These are phyloP conservation scores for Saccharomycopsis hybrid DNA, from an alignment of 1,139 yeast species.

Conservation along the genomic window DNA sequence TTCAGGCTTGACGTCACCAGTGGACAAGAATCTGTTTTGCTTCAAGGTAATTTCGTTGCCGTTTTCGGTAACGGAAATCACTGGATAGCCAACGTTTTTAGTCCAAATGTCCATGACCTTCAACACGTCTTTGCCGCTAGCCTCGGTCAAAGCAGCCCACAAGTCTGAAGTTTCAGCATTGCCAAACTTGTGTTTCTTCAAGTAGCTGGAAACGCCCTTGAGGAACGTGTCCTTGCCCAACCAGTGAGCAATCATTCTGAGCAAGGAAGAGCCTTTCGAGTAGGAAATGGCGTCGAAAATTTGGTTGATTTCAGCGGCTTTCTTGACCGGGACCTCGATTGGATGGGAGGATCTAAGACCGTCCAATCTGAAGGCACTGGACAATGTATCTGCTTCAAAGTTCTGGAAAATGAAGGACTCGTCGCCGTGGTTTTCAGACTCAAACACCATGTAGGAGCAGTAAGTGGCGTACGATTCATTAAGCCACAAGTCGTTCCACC, in stretches of 20 bases:
- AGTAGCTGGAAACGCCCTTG: constrained; percentile 62
- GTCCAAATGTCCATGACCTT: constrained; percentile 79
- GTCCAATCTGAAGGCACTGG: constrained; percentile 57
- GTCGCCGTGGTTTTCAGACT: constrained; percentile 36
- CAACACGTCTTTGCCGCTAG: constrained; percentile 66
- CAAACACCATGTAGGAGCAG: constrained; percentile 55
- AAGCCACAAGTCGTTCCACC: constrained; percentile 83
- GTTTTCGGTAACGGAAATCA: constrained; percentile 47
- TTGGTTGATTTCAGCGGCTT: constrained; percentile 71
- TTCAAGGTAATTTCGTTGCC: constrained; percentile 43
- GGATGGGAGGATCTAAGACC: constrained; percentile 72
- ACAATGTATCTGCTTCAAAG: constrained; percentile 57
- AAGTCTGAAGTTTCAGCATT: constrained; percentile 76
- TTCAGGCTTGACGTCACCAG: constrained; percentile 71
- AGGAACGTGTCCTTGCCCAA: constrained; percentile 60
- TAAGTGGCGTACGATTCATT: constrained; percentile 79
- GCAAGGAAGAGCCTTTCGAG: constrained; percentile 65
- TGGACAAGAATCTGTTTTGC: constrained; percentile 70
- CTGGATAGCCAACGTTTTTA: constrained; percentile 73
- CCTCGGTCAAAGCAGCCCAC: constrained; percentile 71
- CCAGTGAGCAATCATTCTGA: constrained; percentile 64
- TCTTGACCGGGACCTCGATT: constrained; percentile 68
- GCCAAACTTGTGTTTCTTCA: constrained; percentile 61
- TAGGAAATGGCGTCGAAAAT: constrained; percentile 73
- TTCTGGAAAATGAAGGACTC: constrained; percentile 41